These are phyloP conservation scores for Macrolepiota fuliginosa DNA, from an alignment of 768 basidiomycete genomes.

Conservation along the genomic window DNA sequence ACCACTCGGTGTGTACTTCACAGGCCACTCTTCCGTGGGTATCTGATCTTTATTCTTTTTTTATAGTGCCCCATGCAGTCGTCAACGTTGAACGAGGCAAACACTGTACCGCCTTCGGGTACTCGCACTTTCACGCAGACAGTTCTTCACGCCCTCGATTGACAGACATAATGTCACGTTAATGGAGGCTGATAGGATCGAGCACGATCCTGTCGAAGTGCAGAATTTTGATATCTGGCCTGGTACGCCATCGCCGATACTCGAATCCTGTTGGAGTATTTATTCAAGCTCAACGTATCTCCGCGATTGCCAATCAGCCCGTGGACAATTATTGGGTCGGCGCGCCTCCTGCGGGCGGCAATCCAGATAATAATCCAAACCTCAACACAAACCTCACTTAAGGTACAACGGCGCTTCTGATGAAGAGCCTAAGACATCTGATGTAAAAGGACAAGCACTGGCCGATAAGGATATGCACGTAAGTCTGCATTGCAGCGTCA, in stretches of 20 bases:
- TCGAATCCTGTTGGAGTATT: too few relatives aligned
- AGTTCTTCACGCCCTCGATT: slow-evolving; percentile 36
- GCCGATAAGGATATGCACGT: slow-evolving; percentile 4
- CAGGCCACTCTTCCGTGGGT: background rate
- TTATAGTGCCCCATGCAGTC: slow-evolving; percentile 21
- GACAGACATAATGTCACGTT: slow-evolving; percentile 29
- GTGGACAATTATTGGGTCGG: slow-evolving; percentile 37
- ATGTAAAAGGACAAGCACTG: slow-evolving; percentile 16
- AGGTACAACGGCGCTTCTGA: slow-evolving; percentile 38
- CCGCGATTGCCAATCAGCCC: slow-evolving; percentile 22
- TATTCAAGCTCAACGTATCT: slow-evolving; percentile 19
- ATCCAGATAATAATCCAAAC: slow-evolving; percentile 10
- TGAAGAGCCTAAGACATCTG: slow-evolving; percentile 27
- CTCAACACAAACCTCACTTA: slow-evolving; percentile 31
- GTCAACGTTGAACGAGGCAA: slow-evolving; percentile 39
- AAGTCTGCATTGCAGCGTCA: background rate
- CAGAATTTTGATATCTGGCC: slow-evolving; percentile 37
- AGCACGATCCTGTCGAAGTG: slow-evolving; percentile 29
- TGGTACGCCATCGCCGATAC: slow-evolving; percentile 14
- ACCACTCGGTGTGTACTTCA: slow-evolving; percentile 11
- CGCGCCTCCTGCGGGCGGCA: slow-evolving; percentile 36
- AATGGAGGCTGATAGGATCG: slow-evolving; percentile 29
- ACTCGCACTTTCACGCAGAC: slow-evolving; percentile 44
- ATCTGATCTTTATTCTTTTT: background rate
- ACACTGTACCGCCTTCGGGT: slow-evolving; percentile 55